Conservation (phyloP, 495 filamentous ascomycete species). For the Chaetomium tenue region DNA sequence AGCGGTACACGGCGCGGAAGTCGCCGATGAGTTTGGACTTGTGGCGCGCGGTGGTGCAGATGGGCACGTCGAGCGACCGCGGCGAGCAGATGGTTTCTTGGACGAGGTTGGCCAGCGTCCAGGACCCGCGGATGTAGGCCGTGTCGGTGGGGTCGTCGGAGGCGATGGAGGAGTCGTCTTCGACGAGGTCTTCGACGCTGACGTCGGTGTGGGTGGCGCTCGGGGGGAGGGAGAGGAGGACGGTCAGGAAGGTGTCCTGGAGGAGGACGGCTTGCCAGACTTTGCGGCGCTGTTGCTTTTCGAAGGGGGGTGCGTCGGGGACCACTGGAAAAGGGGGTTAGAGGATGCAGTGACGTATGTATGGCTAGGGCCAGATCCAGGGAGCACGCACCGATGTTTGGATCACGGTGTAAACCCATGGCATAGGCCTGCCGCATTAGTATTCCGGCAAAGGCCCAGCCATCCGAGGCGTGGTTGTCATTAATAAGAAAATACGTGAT, state of each 20-base stretch:
- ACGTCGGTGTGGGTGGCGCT: conserved; percentile 72
- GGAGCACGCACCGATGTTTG: conserved; percentile 53
- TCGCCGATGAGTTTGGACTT: conserved; percentile 60
- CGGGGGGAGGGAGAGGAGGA: conserved; percentile 68
- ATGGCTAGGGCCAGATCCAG: too few relatives aligned
- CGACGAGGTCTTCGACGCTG: conserved; percentile 61
- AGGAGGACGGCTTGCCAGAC: conserved; percentile 73
- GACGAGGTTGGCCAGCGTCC: conserved; percentile 69
- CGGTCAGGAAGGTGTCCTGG: conserved; percentile 76
- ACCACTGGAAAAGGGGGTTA: conserved; percentile 40
- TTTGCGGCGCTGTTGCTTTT: conserved; percentile 68
- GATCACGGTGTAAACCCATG: conserved; percentile 72
- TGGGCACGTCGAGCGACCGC: conserved; percentile 62
- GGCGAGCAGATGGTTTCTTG: conserved; percentile 67
- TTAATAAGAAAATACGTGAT: conserved; percentile 76
- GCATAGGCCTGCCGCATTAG: conserved; percentile 69
- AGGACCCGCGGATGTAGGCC: conserved; percentile 66
- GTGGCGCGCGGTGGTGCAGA: conserved; percentile 57
- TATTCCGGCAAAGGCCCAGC: conserved; percentile 72
- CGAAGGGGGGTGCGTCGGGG: conserved; percentile 56
- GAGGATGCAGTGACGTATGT: background rate
- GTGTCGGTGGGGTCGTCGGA: conserved; percentile 57
- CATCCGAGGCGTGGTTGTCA: conserved; percentile 71
- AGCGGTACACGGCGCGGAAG: conserved; percentile 60
- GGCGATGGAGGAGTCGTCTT: conserved; percentile 48